Conservation (phyloP, 1,284 basidiomycete species). For the Cryptococcus neoformans region DNA sequence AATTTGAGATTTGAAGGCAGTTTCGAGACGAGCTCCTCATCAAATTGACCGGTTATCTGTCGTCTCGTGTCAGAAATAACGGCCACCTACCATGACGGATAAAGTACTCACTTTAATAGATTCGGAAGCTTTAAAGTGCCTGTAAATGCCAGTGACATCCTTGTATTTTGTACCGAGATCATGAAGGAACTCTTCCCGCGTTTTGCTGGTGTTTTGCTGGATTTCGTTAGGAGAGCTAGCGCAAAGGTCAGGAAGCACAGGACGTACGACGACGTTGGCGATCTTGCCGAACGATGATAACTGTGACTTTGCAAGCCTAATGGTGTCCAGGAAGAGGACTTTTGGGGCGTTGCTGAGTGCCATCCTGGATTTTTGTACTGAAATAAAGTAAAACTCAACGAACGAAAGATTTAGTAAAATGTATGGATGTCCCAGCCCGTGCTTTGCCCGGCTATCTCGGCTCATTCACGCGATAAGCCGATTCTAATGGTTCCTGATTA, state of each 20-base stretch:
- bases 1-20: slow-evolving; percentile 17
- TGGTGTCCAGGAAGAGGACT: slow-evolving; percentile 23
- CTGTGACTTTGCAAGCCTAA: slow-evolving; percentile 25
- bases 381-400: neutral
- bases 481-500: neutral
- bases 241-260: neutral
- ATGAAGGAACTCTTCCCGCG: slow-evolving; percentile 17
- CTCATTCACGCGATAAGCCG: too few species aligned
- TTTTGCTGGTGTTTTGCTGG: slow-evolving; percentile 18
- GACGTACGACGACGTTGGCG: slow-evolving; percentile 20
- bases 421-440: too few species aligned
- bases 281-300: slow-evolving; percentile 9
- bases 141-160: slow-evolving; percentile 22
- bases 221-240: neutral
- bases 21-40: slow-evolving; percentile 17
- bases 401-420: neutral
- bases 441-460: too few species aligned
- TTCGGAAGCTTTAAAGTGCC: slow-evolving; percentile 29
- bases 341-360: slow-evolving; percentile 15
- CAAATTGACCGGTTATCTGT: slow-evolving; percentile 25
- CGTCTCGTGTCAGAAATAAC: neutral
- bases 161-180: slow-evolving; percentile 20
- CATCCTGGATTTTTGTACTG: neutral
- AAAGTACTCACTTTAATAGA: slow-evolving; percentile 20
- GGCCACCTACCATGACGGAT: neutral